These are phyloP conservation scores for Pythium periplocum DNA, from an alignment of 352 stramenopile genomes.

Conservation along the genomic window DNA sequence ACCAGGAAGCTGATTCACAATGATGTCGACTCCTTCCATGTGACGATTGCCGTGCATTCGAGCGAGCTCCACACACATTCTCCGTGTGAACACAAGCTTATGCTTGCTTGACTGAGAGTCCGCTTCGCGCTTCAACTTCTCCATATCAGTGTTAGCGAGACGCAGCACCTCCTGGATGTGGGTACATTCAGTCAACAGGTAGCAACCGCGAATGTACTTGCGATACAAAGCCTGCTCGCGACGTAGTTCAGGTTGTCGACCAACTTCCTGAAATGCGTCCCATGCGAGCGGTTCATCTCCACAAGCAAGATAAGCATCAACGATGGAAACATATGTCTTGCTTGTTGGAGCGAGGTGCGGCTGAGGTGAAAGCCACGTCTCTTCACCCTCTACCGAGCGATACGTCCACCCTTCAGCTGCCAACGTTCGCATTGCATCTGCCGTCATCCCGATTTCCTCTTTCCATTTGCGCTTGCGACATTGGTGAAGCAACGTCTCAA, in stretches of 20 bases:
- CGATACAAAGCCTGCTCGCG: slow-evolving; percentile 52
- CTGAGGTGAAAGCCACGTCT: slow-evolving; percentile 21
- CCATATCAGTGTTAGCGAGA: slow-evolving; percentile 2
- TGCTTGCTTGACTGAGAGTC: no score
- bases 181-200: slow-evolving; percentile 53
- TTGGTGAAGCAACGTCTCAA: slow-evolving; percentile 78
- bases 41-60: slow-evolving; percentile 61
- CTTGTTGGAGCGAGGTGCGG: slow-evolving; percentile 49
- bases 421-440: slow-evolving; percentile 48
- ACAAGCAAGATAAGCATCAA: slow-evolving; percentile 71
- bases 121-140: no score
- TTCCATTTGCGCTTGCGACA: slow-evolving; percentile 83
- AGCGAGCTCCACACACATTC: slow-evolving; percentile 60
- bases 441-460: slow-evolving; percentile 52
- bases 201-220: slow-evolving; percentile 68
- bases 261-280: slow-evolving; percentile 48
- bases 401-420: slow-evolving; percentile 35
- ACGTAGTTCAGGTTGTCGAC: slow-evolving; percentile 24
- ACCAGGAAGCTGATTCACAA: slow-evolving; percentile 33
- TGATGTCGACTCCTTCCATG: slow-evolving; percentile 40
- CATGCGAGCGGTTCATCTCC: slow-evolving; percentile 53
- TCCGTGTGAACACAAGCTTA: slow-evolving; percentile 30
- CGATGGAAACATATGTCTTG: slow-evolving; percentile 66
- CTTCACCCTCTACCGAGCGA: not conserved
- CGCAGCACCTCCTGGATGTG: slow-evolving; percentile 51